These are phyloP conservation scores for Butyriboletus loyo DNA, from an alignment of 768 basidiomycete species.

Conservation along the genomic window DNA sequence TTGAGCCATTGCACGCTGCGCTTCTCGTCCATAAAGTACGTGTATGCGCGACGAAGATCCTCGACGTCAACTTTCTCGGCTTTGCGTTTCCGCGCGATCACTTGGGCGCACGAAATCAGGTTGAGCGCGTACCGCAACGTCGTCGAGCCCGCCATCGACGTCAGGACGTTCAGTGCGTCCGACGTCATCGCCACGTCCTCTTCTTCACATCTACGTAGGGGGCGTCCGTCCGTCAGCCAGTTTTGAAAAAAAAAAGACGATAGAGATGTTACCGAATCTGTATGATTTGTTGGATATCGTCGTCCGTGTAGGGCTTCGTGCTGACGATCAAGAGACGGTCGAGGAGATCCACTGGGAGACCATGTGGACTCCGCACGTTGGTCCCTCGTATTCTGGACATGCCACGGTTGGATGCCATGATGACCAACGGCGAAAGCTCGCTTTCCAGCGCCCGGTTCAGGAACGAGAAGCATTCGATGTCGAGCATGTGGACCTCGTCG, in stretches of 20 bases:
- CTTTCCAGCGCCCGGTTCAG: conserved; percentile 94
- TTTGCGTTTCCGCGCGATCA: conserved; percentile 82
- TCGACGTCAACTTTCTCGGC: conserved; percentile 77
- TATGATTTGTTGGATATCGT: conserved; percentile 89
- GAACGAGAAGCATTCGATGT: conserved; percentile 99
- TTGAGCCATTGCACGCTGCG: conserved; percentile 89
- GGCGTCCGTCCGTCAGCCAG: neutral
- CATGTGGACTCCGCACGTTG: conserved; percentile 91
- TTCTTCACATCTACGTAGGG: conserved; percentile 69
- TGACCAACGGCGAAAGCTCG: conserved; percentile 90
- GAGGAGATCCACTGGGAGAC: conserved; percentile 89
- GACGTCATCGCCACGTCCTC: conserved; percentile 85
- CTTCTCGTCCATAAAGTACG: conserved; percentile 91
- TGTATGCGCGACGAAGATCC: conserved; percentile 81
- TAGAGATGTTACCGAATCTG: conserved; percentile 66
- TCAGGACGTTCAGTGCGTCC: conserved; percentile 75
- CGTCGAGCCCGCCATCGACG: conserved; percentile 84
- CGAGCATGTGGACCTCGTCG: conserved; percentile 99
- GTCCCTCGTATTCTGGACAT: conserved; percentile 95
- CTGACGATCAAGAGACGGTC: conserved; percentile 96
- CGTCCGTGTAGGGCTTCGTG: conserved; percentile 79
- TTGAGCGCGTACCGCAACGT: conserved; percentile 94
- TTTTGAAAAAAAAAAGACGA: neutral
- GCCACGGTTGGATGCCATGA: conserved; percentile 97
- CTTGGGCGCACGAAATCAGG: conserved; percentile 88